Conservation (phyloP, 176 grass and related monocot genomes). For the Metroxylon sagu region DNA sequence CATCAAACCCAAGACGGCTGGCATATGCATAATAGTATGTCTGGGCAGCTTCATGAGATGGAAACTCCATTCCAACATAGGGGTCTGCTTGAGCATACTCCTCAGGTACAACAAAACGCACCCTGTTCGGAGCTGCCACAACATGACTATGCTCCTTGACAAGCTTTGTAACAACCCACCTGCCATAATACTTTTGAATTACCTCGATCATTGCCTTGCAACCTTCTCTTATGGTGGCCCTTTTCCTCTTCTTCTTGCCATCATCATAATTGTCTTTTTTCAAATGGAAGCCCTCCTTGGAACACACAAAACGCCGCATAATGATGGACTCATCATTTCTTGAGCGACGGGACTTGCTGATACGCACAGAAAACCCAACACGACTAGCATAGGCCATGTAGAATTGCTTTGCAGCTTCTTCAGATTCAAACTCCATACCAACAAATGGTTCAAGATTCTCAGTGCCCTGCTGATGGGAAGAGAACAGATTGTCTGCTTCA, state of each 20-base stretch:
- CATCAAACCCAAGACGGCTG: constrained; percentile 54
- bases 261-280: constrained; percentile 47
- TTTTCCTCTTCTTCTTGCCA: constrained; percentile 61
- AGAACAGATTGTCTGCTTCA: constrained; percentile 18
- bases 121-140: constrained; percentile 46
- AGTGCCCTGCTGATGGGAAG: constrained; percentile 13
- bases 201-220: constrained; percentile 67
- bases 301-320: constrained; percentile 62
- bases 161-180: constrained; percentile 63
- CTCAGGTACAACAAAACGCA: constrained; percentile 49
- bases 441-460: constrained; percentile 55
- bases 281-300: constrained; percentile 59
- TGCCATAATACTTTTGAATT: constrained; percentile 58
- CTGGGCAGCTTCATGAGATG: constrained; percentile 55
- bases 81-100: constrained; percentile 44
- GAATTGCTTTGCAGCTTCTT: constrained; percentile 56
- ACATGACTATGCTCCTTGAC: constrained; percentile 69
- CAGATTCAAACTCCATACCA: constrained; percentile 63
- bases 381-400: constrained; percentile 61
- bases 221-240: constrained; percentile 53
- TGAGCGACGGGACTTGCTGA: constrained; percentile 64
- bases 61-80: constrained; percentile 47
- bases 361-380: constrained; percentile 52
- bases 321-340: constrained; percentile 64
- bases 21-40: constrained; percentile 74